Evolutionary conservation across 352 stramenopile genomes (phyloP).

Genomic region (Phytopythium litorale): DNA sequence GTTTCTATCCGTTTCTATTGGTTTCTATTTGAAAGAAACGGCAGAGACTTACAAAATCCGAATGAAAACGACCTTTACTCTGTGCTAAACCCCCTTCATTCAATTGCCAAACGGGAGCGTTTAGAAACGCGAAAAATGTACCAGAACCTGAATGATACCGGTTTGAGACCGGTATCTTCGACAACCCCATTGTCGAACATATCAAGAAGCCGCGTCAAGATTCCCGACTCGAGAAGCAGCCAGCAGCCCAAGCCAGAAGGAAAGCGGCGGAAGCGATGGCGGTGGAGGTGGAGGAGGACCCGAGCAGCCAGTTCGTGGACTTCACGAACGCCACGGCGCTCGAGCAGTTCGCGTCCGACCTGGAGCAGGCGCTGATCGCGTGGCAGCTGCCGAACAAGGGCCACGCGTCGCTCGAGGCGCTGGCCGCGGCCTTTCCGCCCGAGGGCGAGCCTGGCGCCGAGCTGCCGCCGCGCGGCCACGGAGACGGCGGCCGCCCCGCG

Average conservation of each 20-base stretch:
- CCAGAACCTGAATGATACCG: too few species aligned
- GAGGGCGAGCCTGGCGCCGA: background rate
- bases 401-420: conserved; percentile 43
- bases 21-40: too few species aligned
- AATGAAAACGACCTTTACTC: too few species aligned
- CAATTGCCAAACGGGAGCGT: too few species aligned
- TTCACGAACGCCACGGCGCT: conserved; percentile 81
- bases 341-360: conserved; percentile 74
- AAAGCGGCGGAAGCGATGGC: conserved; percentile 6
- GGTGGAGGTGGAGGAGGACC: conserved; percentile 78
- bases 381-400: conserved; percentile 70
- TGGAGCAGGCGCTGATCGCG: conserved; percentile 67
- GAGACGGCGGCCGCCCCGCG: background rate
- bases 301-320: conserved; percentile 82
- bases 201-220: too few species aligned
- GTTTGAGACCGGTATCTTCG: too few species aligned
- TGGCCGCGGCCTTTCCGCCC: conserved; percentile 14
- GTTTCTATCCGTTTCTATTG: too few species aligned
- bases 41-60: too few species aligned
- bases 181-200: too few species aligned
- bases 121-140: too few species aligned
- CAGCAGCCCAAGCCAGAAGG: background rate
- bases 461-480: background rate
- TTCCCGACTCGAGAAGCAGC: too few species aligned
- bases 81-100: too few species aligned